Percentiles rank a stretch among this genome's conserved stretches.
Conservation (phyloP, 2,329 filamentous ascomycete species). For the Neurospora crassa region DNA sequence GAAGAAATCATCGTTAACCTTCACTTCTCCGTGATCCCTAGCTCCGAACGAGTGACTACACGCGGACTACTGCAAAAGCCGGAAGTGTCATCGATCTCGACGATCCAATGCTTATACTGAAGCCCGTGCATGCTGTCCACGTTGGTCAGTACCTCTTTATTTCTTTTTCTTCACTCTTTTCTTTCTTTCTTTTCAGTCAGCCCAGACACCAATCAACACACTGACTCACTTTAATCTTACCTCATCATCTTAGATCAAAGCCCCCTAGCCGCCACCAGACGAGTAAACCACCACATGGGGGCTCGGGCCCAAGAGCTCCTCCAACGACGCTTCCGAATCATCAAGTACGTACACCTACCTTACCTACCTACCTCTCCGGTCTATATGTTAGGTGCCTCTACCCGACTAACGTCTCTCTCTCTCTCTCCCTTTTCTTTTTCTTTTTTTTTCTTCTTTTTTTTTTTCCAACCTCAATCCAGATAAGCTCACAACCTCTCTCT, state of each 20-base stretch:
- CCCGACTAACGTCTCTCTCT: neutral
- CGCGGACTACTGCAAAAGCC: neutral
- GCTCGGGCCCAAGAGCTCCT: neutral
- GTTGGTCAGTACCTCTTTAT: neutral
- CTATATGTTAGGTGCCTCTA: neutral
- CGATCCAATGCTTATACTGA: neutral
- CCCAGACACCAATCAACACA: neutral
- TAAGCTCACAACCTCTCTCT: neutral
- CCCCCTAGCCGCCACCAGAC: neutral
- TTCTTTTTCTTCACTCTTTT: too few species aligned
- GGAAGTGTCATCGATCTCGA: constrained; percentile 1
- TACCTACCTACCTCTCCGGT: too few species aligned
- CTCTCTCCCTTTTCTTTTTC: too few species aligned
- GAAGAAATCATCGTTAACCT: neutral
- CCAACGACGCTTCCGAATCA: constrained; percentile 1
- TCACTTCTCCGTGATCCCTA: neutral
- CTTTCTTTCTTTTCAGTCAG: neutral
- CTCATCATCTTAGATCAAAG: neutral
- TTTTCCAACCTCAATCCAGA: neutral
- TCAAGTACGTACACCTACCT: constrained; percentile 1
- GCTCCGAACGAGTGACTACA: neutral
- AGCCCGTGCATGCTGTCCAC: constrained; percentile 3
- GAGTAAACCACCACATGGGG: neutral
- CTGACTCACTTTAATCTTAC: neutral
- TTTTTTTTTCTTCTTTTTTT: too few species aligned